Evolutionary conservation across 148 eudicot species (phyloP).

Genomic region (Euryodendron excelsum): DNA sequence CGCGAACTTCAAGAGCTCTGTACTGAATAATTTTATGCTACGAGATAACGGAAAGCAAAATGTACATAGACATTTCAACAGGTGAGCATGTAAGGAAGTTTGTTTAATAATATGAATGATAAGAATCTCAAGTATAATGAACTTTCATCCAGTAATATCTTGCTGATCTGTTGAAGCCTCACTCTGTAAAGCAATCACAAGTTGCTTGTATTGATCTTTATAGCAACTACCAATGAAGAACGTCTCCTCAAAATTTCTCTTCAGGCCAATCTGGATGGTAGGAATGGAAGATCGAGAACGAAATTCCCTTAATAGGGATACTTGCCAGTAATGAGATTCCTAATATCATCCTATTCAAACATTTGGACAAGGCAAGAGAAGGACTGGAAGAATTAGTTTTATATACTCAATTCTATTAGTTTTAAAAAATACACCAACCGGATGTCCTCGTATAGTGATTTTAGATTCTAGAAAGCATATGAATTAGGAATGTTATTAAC

Average conservation of each 20-base stretch:
- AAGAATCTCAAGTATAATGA: background rate
- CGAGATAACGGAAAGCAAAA: background rate
- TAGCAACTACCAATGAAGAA: too few species aligned
- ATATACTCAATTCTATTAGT: too few species aligned
- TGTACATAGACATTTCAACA: background rate
- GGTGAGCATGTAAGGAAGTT: background rate
- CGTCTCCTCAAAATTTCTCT: background rate
- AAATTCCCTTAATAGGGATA: background rate
- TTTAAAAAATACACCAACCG: too few species aligned
- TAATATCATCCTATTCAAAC: too few species aligned
- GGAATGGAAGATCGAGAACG: background rate
- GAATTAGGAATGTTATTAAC: too few species aligned
- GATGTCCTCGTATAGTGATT: too few species aligned
- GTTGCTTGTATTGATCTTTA: background rate
- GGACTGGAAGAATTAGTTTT: too few species aligned
- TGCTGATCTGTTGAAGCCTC: background rate
- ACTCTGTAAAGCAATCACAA: background rate
- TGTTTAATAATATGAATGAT: background rate
- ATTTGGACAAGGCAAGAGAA: too few species aligned
- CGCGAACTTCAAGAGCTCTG: background rate
- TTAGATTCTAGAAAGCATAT: too few species aligned
- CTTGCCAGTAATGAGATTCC: too few species aligned
- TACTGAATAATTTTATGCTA: background rate
- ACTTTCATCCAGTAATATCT: background rate
- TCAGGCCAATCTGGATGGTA: background rate